Evolutionary conservation across 768 basidiomycete species (phyloP).

Genomic region (Megacollybia marginata): DNA sequence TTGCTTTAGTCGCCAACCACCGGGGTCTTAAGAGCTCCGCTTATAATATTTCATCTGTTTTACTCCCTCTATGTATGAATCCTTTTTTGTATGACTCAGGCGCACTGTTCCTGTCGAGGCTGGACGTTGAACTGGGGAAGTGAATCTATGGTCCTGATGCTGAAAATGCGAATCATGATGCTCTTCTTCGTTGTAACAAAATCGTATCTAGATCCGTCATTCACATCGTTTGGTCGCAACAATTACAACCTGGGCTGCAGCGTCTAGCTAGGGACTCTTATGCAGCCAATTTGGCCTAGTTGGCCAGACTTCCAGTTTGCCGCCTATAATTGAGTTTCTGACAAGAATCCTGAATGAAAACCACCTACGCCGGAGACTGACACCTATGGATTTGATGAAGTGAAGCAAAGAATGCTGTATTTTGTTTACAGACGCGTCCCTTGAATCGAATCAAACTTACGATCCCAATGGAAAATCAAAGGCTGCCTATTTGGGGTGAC

Average conservation of each 20-base stretch:
- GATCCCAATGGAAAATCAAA: no score
- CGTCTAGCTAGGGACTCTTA: constrained; percentile 53
- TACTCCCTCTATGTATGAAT: not conserved
- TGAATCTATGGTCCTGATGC: constrained; percentile 37
- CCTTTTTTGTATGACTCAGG: constrained; percentile 35
- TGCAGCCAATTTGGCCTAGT: constrained; percentile 49
- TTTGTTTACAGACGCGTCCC: no score
- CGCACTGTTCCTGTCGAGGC: constrained; percentile 49
- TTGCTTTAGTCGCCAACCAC: constrained; percentile 44
- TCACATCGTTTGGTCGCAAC: constrained; percentile 46
- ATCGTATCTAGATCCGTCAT: constrained; percentile 40
- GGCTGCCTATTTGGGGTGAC: no score
- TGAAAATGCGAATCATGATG: constrained; percentile 29
- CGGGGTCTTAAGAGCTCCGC: no score
- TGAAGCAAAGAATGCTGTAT: no score
- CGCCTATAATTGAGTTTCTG: constrained; percentile 11
- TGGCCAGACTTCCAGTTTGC: constrained; percentile 53
- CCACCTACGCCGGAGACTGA: not conserved
- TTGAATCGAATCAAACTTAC: no score
- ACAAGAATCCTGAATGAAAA: constrained; percentile 26
- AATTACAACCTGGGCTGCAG: constrained; percentile 46
- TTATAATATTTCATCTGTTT: not conserved
- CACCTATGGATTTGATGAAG: not conserved
- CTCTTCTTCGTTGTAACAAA: not conserved
- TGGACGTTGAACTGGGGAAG: constrained; percentile 35